Evolutionary conservation across 805 yeast species (phyloP), one percentile per base, ranked within the genome.

Genomic region (Barnettozyma siamensis): DNA sequence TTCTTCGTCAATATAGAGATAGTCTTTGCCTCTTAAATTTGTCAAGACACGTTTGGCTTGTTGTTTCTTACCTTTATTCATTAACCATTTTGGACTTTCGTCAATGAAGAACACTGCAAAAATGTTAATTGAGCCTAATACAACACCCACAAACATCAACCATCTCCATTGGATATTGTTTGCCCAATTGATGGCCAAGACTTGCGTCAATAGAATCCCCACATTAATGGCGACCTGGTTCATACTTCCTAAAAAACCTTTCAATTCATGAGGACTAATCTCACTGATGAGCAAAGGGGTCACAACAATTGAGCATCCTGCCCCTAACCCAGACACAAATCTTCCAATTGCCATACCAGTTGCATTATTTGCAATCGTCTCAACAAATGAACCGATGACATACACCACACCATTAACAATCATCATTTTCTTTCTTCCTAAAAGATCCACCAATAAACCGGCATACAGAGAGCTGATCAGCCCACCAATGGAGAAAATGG

Each of bases 41-140:
- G 45, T 45, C 23, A 74, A 51, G 2, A 64, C 59, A 6, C 45
- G 47, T 57, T 61, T 58, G 34, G 78, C 82, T 43, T 70, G 65
- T 12, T 60, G 54, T 33, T 65, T 59, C 24, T 58, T 44, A 3
- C 83, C 80, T 17, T 72, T 68, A 23, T 65, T 55, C 5, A 69
- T 66, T 24, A 88, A 65, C 96, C 96, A 91, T 61, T 82, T 75
- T 7, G 97, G 97, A 6, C 91, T 79, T 59, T 89, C 97, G 15
- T 73, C 76, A 19, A 80, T 66, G 33, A 68, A 64, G 10, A 70
- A 45, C 32, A 68, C 54, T 2, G 70, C 59, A 1, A 71, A 29
- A 2, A 80, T 60, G 51, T 80, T 77, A 0, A 70, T 8, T 0
- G 68, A 36, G 2, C 84, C 84, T 23, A 87, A 50, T 0, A 71